Evolutionary conservation across 1,139 yeast species (phyloP).

Genomic region (Yamadazyma mexicana): DNA sequence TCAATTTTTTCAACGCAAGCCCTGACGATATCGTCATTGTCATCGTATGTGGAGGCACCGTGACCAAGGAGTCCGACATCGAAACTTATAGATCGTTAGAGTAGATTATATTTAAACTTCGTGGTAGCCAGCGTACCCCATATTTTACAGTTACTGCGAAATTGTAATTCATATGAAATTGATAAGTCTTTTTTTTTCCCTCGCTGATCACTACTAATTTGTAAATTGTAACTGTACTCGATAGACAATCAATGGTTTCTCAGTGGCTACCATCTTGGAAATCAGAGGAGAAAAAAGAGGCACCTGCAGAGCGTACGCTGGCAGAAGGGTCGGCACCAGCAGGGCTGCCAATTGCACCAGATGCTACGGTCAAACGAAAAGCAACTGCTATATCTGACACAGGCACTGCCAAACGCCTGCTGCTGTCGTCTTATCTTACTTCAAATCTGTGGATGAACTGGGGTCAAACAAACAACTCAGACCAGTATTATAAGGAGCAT

Average conservation of each 20-base stretch:
- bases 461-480: constrained; percentile 7
- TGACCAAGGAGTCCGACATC: constrained; percentile 29
- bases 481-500: constrained; percentile 8
- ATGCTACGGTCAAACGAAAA: background rate
- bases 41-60: constrained; percentile 67
- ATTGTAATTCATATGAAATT: too few relatives aligned
- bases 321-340: too few relatives aligned
- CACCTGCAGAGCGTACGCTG: background rate
- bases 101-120: too few relatives aligned
- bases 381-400: background rate
- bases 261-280: constrained; percentile 14
- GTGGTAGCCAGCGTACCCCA: too few relatives aligned
- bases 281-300: background rate
- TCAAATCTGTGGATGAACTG: constrained; percentile 13
- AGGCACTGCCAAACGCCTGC: background rate
- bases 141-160: background rate
- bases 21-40: constrained; percentile 54
- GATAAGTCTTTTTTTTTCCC: background rate
- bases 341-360: too few relatives aligned
- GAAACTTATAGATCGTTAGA: constrained; percentile 7
- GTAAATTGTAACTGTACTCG: too few relatives aligned
- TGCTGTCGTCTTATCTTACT: background rate
- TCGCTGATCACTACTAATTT: background rate
- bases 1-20: constrained; percentile 33
- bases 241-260: constrained; percentile 13